These are phyloP conservation scores for Xylariaceae sp. DNA, from an alignment of 2,329 filamentous ascomycete species.

Conservation along the genomic window DNA sequence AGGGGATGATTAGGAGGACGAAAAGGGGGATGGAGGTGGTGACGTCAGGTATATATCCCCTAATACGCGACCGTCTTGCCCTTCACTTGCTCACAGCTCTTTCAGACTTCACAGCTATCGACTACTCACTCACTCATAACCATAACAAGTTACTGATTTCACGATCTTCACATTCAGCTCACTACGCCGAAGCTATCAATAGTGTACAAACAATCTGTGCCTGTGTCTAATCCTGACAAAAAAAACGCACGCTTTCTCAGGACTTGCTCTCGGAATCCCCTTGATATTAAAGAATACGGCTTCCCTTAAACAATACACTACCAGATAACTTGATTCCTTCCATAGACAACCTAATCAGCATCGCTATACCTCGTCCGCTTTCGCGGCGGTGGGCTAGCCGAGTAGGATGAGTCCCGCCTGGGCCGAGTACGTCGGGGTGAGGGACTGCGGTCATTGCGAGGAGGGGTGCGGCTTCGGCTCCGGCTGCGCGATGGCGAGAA, in stretches of 20 bases:
- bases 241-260: neutral
- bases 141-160: neutral
- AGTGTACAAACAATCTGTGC: slow-evolving; percentile 17
- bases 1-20: no score
- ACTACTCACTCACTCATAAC: neutral
- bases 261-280: neutral
- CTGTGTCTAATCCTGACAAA: neutral
- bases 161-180: slow-evolving; percentile 6
- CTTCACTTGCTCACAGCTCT: no score
- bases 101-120: neutral
- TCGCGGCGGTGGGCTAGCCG: slow-evolving; percentile 16
- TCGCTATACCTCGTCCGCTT: slow-evolving; percentile 25
- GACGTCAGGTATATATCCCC: no score
- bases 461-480: slow-evolving; percentile 20
- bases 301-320: slow-evolving; percentile 3
- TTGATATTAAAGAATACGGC: neutral
- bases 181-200: slow-evolving; percentile 8
- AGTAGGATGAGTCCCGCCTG: slow-evolving; percentile 22
- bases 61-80: no score
- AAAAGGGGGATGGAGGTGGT: no score
- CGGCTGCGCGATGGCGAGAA: slow-evolving; percentile 26
- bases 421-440: slow-evolving; percentile 21
- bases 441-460: slow-evolving; percentile 21
- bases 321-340: neutral
- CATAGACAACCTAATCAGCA: slow-evolving; percentile 7